These are phyloP conservation scores for Crucihimalaya himalaica DNA, from an alignment of 345 rosid species.

Conservation along the genomic window DNA sequence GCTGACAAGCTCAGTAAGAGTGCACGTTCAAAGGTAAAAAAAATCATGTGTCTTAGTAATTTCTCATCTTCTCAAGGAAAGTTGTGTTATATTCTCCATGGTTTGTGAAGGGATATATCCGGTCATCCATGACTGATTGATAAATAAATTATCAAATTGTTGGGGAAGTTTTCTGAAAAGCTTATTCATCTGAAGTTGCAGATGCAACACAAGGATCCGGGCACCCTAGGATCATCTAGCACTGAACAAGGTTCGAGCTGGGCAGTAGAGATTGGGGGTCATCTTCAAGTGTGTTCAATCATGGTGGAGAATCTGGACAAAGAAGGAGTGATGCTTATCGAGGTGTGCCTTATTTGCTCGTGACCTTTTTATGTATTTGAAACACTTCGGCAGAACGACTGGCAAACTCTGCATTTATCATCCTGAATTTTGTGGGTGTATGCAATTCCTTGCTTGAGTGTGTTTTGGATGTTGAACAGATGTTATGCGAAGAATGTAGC, in stretches of 20 bases:
- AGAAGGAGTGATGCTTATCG: conserved; percentile 84
- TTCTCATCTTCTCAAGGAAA: background rate
- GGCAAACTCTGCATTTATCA: background rate
- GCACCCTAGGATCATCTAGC: conserved; percentile 16
- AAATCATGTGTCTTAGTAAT: background rate
- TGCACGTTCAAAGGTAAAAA: conserved; percentile 61
- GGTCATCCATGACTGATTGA: background rate
- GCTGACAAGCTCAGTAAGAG: conserved; percentile 83
- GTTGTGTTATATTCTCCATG: background rate
- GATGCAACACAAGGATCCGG: conserved; percentile 60
- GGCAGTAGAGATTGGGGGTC: conserved; percentile 94
- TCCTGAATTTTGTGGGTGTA: conserved; percentile 5
- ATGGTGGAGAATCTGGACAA: conserved; percentile 82
- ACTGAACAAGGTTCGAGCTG: conserved; percentile 48
- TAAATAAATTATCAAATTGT: background rate
- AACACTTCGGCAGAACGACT: background rate
- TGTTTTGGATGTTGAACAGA: conserved; percentile 52
- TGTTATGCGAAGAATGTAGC: conserved; percentile 87
- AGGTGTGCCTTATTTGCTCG: conserved; percentile 48
- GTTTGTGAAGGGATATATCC: background rate
- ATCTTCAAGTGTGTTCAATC: conserved; percentile 85
- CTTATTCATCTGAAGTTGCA: conserved; percentile 41
- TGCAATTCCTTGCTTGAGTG: conserved; percentile 5
- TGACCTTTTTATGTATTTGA: background rate
- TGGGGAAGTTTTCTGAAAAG: background rate